phyloP scores from a whole-genome alignment of 768 basidiomycete species.

The Mycena sanguinolenta region DNA sequence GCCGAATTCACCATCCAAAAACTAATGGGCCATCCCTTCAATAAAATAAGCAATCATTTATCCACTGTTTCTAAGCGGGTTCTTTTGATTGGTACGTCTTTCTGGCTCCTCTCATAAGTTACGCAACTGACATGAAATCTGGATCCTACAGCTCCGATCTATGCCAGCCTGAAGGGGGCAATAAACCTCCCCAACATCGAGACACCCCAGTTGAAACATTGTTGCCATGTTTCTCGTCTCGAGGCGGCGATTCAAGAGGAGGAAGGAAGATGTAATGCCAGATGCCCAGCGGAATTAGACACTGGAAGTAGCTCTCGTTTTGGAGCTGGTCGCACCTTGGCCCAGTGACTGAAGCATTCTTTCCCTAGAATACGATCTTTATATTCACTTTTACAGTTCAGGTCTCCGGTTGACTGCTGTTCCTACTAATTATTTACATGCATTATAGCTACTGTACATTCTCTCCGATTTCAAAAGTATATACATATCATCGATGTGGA shows the following conservation, averaged over 20 bases:
- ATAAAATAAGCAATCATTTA: constrained; percentile 14
- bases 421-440: constrained; percentile 21
- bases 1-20: background rate
- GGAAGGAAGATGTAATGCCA: background rate
- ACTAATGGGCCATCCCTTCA: background rate
- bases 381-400: constrained; percentile 19
- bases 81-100: constrained; percentile 22
- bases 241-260: background rate
- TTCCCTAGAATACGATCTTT: constrained; percentile 7
- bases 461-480: no score
- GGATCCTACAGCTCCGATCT: constrained; percentile 6
- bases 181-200: constrained; percentile 13
- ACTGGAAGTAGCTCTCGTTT: background rate
- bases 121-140: background rate
- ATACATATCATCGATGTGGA: no score
- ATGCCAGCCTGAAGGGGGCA: background rate
- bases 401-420: no score
- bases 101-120: no score
- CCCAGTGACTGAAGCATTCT: background rate
- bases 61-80: background rate
- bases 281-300: background rate
- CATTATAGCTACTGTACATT: constrained; percentile 1
- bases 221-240: constrained; percentile 21
- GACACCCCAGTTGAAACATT: constrained; percentile 16
- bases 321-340: constrained; percentile 17